Evolutionary conservation across 768 basidiomycete genomes (phyloP).

Genomic region (Suillus placidus): DNA sequence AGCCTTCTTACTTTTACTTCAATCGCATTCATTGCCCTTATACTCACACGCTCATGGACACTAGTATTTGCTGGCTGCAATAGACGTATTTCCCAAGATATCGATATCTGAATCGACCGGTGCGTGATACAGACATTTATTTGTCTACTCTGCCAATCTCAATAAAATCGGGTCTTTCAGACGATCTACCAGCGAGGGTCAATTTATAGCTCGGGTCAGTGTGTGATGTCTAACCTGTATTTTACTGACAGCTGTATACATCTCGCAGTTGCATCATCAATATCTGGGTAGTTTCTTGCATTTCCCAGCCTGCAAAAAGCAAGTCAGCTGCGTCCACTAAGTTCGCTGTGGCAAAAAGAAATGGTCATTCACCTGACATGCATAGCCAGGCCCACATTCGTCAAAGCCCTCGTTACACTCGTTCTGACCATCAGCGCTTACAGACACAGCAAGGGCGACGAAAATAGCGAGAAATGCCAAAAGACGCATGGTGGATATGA

Average conservation of each 20-base stretch:
- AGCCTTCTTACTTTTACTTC: slow-evolving; percentile 11
- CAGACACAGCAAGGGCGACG: not conserved
- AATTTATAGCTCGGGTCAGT: not conserved
- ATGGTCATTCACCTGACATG: not conserved
- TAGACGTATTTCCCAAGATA: slow-evolving; percentile 15
- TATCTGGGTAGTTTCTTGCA: not conserved
- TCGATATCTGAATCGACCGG: not conserved
- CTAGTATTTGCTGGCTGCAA: slow-evolving; percentile 18
- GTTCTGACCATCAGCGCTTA: not conserved
- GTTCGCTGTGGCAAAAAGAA: not conserved
- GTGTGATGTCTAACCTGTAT: not conserved
- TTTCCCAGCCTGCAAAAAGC: not conserved
- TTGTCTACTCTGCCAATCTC: not conserved
- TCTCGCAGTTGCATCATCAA: too few species aligned
- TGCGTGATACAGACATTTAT: not conserved
- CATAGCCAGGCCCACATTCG: not conserved
- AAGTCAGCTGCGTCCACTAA: not conserved
- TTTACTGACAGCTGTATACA: not conserved
- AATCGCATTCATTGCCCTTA: slow-evolving; percentile 13
- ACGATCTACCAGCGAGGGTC: not conserved
- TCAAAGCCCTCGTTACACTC: slow-evolving; percentile 1
- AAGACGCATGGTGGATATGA: not conserved
- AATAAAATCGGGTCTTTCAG: not conserved
- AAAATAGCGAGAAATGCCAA: not conserved
- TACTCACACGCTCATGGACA: slow-evolving; percentile 15